Percentiles rank a stretch among this genome's conserved stretches.
Conservation (phyloP, 768 basidiomycete species). For the Rhodotorula paludigena region DNA sequence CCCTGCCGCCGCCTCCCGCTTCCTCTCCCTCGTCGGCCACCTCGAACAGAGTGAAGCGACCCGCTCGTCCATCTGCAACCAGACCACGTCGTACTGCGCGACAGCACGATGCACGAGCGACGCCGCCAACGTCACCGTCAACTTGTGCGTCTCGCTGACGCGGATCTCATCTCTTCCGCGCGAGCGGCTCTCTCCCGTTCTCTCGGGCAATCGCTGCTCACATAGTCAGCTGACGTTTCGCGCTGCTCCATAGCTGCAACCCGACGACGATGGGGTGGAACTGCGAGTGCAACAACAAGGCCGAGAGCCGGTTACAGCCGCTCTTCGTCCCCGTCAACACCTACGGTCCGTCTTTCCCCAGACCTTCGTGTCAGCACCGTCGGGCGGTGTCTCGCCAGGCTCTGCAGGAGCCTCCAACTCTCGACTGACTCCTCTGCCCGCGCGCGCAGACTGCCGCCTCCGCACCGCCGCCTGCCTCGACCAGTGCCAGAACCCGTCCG, state of each 20-base stretch:
- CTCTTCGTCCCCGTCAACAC: conserved; percentile 16
- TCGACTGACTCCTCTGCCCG: not conserved
- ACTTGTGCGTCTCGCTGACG: conserved; percentile 26
- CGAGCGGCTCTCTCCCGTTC: no score
- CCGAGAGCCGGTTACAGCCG: conserved; percentile 3
- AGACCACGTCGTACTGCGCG: conserved; percentile 18
- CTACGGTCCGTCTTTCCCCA: conserved; percentile 1
- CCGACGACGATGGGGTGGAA: conserved; percentile 24
- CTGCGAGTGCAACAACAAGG: conserved; percentile 16
- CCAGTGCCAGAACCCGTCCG: conserved; percentile 15
- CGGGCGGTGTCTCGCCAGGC: no score
- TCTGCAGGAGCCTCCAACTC: no score
- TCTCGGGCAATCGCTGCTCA: no score
- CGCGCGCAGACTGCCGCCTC: conserved; percentile 18
- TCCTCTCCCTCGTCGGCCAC: not conserved
- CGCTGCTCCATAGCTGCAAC: conserved; percentile 29
- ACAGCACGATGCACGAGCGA: conserved; percentile 1
- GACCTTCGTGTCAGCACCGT: not conserved
- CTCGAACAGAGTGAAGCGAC: conserved; percentile 18
- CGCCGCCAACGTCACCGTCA: conserved; percentile 8
- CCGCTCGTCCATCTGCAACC: conserved; percentile 24
- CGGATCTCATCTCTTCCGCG: not conserved
- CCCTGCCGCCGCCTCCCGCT: not conserved
- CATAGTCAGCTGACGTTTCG: no score
- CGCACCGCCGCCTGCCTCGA: conserved; percentile 27